Base-by-base conservation (phyloP, 1,284 basidiomycete genomes). In the Ceratobasidium sp. region DNA sequence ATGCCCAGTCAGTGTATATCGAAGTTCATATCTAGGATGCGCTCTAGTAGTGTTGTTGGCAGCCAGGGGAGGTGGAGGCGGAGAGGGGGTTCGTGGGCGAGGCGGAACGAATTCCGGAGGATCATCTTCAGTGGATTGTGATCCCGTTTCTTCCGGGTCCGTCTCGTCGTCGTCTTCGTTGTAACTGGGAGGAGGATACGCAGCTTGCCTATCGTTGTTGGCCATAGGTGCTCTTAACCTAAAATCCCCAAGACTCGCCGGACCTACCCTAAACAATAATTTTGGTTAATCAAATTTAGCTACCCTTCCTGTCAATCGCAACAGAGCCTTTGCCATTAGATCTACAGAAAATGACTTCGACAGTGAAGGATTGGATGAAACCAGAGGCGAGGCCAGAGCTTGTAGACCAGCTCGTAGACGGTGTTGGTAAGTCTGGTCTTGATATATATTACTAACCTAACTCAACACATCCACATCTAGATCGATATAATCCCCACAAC, bases 401-500 rank as follows among this genome's bases (percentile, higher is more conserved):
- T 78, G 96, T 97, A 77, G 93, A 97, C 81, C 92, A 93, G 79
- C 89, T 97, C 44, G 95, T 97, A 56, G 94, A 93, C 64, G 95
- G 95, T 75, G 95, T 97, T 76, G 95, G 95, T 94, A 78, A 79
- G 94, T 85, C 19, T 45, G 50, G 9, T n/a, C 22, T 59, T 44
- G 62, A 74, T 56, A 3, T 67, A 31, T 24, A 47, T 33, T 36
- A 36, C 27, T 57, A 50, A 24, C 57, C 48, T 41, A 14, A 50
- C 65, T 62, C 36, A 57, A 76, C 53, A 63, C n/a, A 44, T 73
- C 66, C 53, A 53, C 73, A 77, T 74, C 53, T 50, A 96, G 96
- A 98, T 87, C 91, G 96, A 77, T 98, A 98, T 84, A 98, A 98
- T 84, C 96, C 96, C 50, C 93, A 93, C 75, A 98, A 98, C 83